Evolutionary conservation across 768 basidiomycete genomes (phyloP).

Genomic region (Serendipita sp.): DNA sequence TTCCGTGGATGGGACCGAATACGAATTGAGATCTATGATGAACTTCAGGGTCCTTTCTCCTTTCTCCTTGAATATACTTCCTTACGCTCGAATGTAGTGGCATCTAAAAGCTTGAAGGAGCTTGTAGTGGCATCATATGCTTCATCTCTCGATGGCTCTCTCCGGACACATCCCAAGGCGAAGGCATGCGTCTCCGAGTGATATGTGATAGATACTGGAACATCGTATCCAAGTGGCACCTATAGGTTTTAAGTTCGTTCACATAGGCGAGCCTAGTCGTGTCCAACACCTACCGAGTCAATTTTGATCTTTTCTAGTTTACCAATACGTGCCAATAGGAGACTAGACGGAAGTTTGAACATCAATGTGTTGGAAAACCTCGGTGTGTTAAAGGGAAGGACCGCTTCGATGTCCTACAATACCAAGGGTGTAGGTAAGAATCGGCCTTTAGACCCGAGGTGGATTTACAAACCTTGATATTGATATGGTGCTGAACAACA

Average conservation of each 20-base stretch:
- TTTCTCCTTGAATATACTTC: conserved; percentile 6
- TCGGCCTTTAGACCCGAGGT: too few relatives aligned
- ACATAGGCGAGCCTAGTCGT: not conserved
- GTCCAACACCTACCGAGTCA: conserved; percentile 37
- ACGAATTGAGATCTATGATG: not conserved
- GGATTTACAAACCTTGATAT: conserved; percentile 36
- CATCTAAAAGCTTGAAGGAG: conserved; percentile 51
- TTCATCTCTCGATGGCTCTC: conserved; percentile 37
- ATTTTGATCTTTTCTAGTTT: conserved; percentile 69
- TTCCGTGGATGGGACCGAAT: conserved; percentile 30
- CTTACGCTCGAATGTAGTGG: conserved; percentile 45
- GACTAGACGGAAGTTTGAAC: conserved; percentile 33
- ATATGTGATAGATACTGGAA: conserved; percentile 52
- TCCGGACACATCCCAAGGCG: conserved; percentile 46
- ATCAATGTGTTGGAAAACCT: conserved; percentile 38
- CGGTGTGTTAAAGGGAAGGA: conserved; percentile 31
- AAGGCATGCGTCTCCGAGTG: conserved; percentile 37
- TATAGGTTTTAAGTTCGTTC: conserved; percentile 16
- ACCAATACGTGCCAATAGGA: conserved; percentile 49
- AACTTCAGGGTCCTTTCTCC: not conserved
- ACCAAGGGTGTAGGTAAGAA: not conserved
- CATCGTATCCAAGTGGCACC: conserved; percentile 56
- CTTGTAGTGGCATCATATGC: conserved; percentile 30
- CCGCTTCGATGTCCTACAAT: conserved; percentile 36
- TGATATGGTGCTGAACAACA: conserved; percentile 37